Conservation (phyloP, 1,284 basidiomycete genomes). For the Leccinum fuscescens region DNA sequence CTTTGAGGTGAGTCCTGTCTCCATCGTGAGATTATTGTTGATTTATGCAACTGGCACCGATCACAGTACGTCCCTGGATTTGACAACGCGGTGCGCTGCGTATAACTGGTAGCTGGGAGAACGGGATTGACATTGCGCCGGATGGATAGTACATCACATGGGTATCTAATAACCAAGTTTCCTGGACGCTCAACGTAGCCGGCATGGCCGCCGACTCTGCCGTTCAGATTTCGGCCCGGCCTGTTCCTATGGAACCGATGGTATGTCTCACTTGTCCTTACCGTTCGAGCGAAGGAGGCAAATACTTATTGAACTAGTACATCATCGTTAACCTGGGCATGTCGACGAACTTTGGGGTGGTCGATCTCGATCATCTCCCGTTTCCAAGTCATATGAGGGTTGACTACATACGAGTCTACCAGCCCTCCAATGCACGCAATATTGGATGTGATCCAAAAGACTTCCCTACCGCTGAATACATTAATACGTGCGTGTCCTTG, state of each 20-base stretch:
- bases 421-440: slow-evolving; percentile 52
- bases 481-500: slow-evolving; percentile 43
- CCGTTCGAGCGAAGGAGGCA: background rate
- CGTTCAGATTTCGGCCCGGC: slow-evolving; percentile 58
- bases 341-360: slow-evolving; percentile 52
- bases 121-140: slow-evolving; percentile 1
- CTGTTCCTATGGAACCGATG: slow-evolving; percentile 73
- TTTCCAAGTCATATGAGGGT: slow-evolving; percentile 65
- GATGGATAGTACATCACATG: slow-evolving; percentile 63
- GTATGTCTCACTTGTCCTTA: slow-evolving; percentile 33
- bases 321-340: slow-evolving; percentile 57
- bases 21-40: background rate
- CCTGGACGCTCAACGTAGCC: slow-evolving; percentile 65
- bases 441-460: slow-evolving; percentile 71
- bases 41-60: background rate
- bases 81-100: slow-evolving; percentile 44
- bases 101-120: background rate
- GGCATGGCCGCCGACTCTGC: slow-evolving; percentile 60
- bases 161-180: slow-evolving; percentile 53
- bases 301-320: slow-evolving; percentile 30
- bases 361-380: slow-evolving; percentile 54
- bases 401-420: slow-evolving; percentile 74
- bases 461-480: slow-evolving; percentile 65
- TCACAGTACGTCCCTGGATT: slow-evolving; percentile 59
- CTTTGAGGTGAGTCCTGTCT: slow-evolving; percentile 48